Evolutionary conservation across 257 asterid species (phyloP), one percentile per base, ranked within the genome.

Genomic region (Anisodus acutangulus): DNA sequence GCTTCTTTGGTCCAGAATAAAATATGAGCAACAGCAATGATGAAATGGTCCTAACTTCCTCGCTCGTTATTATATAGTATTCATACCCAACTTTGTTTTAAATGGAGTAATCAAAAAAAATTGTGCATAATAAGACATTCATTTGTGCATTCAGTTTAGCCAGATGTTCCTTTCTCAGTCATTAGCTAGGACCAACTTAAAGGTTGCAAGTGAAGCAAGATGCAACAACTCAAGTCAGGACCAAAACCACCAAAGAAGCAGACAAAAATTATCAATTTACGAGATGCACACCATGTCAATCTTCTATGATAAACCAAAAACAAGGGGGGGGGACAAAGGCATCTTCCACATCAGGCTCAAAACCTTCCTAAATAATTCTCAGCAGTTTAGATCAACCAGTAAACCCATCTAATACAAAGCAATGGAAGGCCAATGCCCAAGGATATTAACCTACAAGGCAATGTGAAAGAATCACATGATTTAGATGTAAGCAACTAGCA

Each of bases 111-210:
- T 45, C 57, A 71, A 19, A 71, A 22, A 39, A 70, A 41, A 19
- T 15, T 4, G 57, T 10, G 9, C 35, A 31, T 43, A 1, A 43
- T 43, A 70, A 17, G 8, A 71, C 37, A 71, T 43, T 43, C 57
- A 45, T 43, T 31, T 9, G 57, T 71, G 57, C 79, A 71, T 43
- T 58, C 79, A 71, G 43, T 43, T 43, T 71, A 71, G 22, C 57
- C 37, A 43, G 39, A 71, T 43, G 79, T 9, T 17, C 79, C 35
- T 45, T 71, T 69, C 54, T 69, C 54, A 39, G 54, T 41, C 57
- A 71, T 43, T 71, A 71, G 35, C 79, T 71, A 71, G 79, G 79
- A 71, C 79, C 57, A 70, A 70, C 55, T 70, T 47, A 41, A 41
- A 70, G 1, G 55, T 70, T 70, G 35, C 79, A 70, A 3, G 55